Base-by-base conservation (phyloP, 2,329 filamentous ascomycete genomes). In the Chalaropsis thielavioides region DNA sequence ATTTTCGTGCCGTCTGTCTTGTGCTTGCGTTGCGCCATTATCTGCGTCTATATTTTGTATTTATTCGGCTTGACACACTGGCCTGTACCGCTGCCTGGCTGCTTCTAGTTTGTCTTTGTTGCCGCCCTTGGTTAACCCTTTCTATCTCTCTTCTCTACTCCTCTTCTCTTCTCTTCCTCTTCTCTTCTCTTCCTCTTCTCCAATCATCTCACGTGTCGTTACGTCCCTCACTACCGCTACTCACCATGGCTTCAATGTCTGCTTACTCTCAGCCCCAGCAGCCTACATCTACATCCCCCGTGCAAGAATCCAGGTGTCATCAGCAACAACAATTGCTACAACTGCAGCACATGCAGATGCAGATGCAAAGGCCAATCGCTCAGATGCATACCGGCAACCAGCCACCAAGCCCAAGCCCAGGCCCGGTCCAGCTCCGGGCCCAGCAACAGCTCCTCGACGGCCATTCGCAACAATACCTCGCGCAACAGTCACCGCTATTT, bases 171-270 rank as follows among this genome's bases (percentile, higher is more conserved):
- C 51, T 31, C 22, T 24, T 5, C 31, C 3, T 31, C 31, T 31
- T 31, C 31, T 31, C 35, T 38, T 38, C 35, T 31, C 19, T 56
- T 24, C 61, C 35, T 31, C 44, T 38, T 35, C n/a, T 38, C 19
- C 46, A 22, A 22, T n/a, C 61, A 13, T 62, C 24, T 35, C 8
- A 38, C 19, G 31, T 41, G 41, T n/a, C 61, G 6, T 62, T n/a
- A 17, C 24, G n/a, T 46, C 43, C 41, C 41, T 46, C 24, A 2
- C 11, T 49, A 15, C 19, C 41, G 13, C 27, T 43, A 17, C 15
- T 24, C 62, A 27, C 22, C 8, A 64, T 64, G 62, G 51, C 62
- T 58, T 64, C 62, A 19, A 59, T 58, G 49, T 64, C 62, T 59
- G 51, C 51, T 43, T 64, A 64, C 40, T 46, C 62, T 35, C 62